phyloP scores from a whole-genome alignment of 768 basidiomycete genomes.

The Mycena crocata region DNA sequence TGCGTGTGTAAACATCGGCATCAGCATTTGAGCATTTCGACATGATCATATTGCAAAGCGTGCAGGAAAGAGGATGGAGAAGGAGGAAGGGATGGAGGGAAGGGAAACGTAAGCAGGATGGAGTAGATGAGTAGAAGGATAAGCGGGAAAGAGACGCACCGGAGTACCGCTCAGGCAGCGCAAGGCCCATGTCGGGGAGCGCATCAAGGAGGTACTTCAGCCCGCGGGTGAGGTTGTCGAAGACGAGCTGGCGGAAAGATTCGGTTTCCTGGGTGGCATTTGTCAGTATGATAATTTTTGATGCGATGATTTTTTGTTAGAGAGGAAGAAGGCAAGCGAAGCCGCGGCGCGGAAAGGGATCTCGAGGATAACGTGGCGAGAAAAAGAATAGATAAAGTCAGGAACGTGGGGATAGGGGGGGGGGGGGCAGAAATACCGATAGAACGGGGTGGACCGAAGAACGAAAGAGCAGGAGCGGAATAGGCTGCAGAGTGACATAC shows the following conservation, averaged over 20 bases:
- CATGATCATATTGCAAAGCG: too few relatives aligned
- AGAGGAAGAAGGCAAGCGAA: too few relatives aligned
- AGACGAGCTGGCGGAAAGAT: conserved; percentile 90
- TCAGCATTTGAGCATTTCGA: neutral
- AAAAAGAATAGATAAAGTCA: neutral
- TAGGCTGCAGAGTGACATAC: conserved; percentile 75
- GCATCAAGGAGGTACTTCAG: conserved; percentile 86
- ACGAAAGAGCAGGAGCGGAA: neutral
- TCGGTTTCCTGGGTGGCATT: conserved; percentile 79
- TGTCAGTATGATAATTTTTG: too few relatives aligned
- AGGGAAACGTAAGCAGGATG: too few relatives aligned
- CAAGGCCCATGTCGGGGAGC: conserved; percentile 89
- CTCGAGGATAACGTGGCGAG: neutral
- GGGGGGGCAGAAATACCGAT: too few relatives aligned
- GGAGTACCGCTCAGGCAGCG: conserved; percentile 53
- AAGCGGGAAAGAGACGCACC: neutral
- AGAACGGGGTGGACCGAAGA: too few relatives aligned
- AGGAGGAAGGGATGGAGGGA: too few relatives aligned
- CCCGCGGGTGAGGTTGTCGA: conserved; percentile 91
- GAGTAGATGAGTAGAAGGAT: too few relatives aligned
- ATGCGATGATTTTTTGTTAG: too few relatives aligned
- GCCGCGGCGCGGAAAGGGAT: too few relatives aligned
- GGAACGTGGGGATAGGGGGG: too few relatives aligned
- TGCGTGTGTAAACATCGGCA: neutral
- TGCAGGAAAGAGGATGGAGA: too few relatives aligned